A percentile compares a stretch with the other conserved stretches of the same genome.
Conservation (phyloP, 139 green algal species). For the Chlorella sorokiniana region DNA sequence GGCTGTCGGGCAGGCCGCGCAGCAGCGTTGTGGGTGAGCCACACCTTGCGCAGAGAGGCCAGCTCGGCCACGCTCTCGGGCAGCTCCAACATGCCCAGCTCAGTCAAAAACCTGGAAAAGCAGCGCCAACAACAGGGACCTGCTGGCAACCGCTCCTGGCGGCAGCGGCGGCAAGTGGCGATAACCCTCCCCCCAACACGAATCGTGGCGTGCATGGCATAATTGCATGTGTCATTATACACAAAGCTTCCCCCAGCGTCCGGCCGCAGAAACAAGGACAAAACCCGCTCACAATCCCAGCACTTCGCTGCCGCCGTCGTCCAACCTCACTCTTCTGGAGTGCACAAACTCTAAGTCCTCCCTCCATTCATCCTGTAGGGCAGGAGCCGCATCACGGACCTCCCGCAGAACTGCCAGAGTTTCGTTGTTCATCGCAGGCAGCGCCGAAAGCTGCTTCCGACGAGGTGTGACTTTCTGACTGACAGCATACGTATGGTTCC, state of each 20-base stretch:
- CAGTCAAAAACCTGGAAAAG: constrained; percentile 16
- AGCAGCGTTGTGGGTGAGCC: constrained; percentile 41
- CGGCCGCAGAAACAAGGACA: too few species aligned
- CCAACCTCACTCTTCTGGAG: constrained; percentile 4
- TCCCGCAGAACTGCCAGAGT: neutral
- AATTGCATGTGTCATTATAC: neutral
- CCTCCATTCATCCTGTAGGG: neutral
- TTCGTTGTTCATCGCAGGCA: neutral
- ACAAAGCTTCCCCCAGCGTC: too few species aligned
- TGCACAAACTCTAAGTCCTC: neutral
- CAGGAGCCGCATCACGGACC: neutral
- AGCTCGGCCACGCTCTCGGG: neutral
- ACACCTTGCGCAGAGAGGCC: constrained; percentile 13
- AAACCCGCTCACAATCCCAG: constrained; percentile 8
- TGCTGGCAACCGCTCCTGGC: too few species aligned
- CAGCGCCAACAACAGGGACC: too few species aligned
- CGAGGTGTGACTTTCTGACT: too few species aligned
- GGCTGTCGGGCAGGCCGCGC: constrained; percentile 17
- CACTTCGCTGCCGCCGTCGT: neutral
- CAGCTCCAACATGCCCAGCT: constrained; percentile 22
- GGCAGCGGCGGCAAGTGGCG: too few species aligned
- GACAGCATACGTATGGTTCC: too few species aligned
- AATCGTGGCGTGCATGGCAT: too few species aligned
- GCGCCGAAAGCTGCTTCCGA: neutral
- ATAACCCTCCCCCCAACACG: neutral